Base-by-base conservation (phyloP, 2,329 filamentous ascomycete species). In the Colletotrichum kahawae region DNA sequence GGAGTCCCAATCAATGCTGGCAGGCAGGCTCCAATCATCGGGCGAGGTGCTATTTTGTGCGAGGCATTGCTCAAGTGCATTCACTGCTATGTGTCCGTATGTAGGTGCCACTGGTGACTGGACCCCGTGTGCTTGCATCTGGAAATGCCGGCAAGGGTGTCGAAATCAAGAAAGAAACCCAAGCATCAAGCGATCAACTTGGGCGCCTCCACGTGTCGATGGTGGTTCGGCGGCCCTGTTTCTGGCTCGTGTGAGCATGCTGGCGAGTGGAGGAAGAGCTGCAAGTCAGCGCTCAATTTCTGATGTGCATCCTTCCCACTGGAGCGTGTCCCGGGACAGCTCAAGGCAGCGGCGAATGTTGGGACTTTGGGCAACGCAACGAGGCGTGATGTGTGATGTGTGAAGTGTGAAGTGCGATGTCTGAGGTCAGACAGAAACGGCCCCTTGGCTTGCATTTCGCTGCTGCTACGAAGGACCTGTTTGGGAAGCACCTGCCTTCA, bases 151-250 rank as follows among this genome's bases (percentile, higher is more conserved):
- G 29, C 10, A 33, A 33, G 29, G 29, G 29, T n/a, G 29, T 33
- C 27, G 43, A 63, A 68, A 33, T 13, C 33, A 27, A 27, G n/a
- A 62, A 67, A 54, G 14, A 21, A 62, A 36, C 60, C 51, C 57
- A 59, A 16, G 36, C 33, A 67, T 34, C 72, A 67, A 74, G 69
- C 72, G 57, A 75, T 75, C 69, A 72, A 75, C 72, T 74, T 66
- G 62, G 36, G 62, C 62, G 62, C 62, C 62, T 75, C 72, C 72
- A 75, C 72, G 72, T 75, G 72, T 75, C 72, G 34, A 67, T 5
- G 71, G 68, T 54, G 71, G 67, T 71, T 71, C 60, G 38, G 33
- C 29, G 43, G 59, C 66, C 27, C 21, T 56, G 21, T 62, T 27
- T 51, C 24, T 48, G 38, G 62, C 21, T 64, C 36, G 36, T 33